Percentiles rank a stretch among this genome's conserved stretches.
Evolutionary conservation across 2,329 filamentous ascomycete genomes (phyloP).

Genomic region (Xylaria sp.): DNA sequence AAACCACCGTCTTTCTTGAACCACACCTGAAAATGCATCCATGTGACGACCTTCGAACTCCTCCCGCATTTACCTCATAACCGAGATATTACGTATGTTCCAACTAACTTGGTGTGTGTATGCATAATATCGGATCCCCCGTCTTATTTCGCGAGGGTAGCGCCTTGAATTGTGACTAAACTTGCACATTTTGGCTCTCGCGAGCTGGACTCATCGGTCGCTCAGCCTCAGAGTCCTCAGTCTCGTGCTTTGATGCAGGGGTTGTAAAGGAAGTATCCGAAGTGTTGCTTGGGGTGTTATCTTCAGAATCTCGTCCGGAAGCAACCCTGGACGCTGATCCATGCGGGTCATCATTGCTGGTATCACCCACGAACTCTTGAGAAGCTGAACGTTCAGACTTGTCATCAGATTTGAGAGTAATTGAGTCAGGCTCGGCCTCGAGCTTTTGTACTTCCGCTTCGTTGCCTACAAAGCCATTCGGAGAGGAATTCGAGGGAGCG

Average conservation of each 20-base stretch:
- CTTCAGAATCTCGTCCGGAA: not conserved
- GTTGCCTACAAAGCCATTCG: not conserved
- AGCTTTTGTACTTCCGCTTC: not conserved
- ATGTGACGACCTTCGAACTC: constrained; percentile 21
- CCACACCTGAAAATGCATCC: constrained; percentile 40
- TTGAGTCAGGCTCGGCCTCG: not conserved
- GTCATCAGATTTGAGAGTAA: not conserved
- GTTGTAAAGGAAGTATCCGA: constrained; percentile 10
- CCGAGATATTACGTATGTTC: not conserved
- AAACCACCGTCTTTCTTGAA: not conserved
- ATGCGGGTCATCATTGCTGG: constrained; percentile 1
- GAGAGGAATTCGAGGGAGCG: constrained; percentile 4
- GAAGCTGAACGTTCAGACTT: constrained; percentile 3
- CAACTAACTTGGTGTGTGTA: not conserved
- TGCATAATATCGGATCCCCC: not conserved
- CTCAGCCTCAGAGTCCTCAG: constrained; percentile 18
- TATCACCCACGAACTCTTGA: constrained; percentile 5
- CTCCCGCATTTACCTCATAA: constrained; percentile 5
- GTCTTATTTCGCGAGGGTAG: constrained; percentile 1
- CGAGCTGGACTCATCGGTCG: constrained; percentile 33
- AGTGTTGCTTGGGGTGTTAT: constrained; percentile 4
- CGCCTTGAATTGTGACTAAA: constrained; percentile 4
- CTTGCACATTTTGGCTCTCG: constrained; percentile 20
- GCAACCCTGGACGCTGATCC: not conserved
- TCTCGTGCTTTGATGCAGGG: constrained; percentile 36